A percentile compares a stretch with the other conserved stretches of the same genome.
Evolutionary conservation across 345 rosid species (phyloP).

Genomic region (Tarenaya hassleriana): DNA sequence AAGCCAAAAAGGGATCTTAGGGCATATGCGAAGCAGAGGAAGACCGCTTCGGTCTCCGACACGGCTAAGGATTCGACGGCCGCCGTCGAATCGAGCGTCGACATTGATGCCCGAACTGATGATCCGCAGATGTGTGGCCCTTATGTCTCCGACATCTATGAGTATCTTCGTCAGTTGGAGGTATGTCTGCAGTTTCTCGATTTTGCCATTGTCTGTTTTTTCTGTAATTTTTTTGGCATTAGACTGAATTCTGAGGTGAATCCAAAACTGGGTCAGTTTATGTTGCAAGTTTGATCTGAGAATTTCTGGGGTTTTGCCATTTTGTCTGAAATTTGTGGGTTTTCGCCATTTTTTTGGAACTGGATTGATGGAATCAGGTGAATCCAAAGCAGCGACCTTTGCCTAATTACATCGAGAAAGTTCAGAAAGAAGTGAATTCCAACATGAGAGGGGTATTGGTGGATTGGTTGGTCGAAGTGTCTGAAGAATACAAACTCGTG

Average conservation of each 20-base stretch:
- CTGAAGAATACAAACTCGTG: conserved; percentile 65
- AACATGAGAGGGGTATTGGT: conserved; percentile 73
- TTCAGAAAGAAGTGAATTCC: conserved; percentile 56
- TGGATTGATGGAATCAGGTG: conserved; percentile 28
- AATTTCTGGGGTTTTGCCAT: neutral
- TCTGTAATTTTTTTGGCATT: too few species aligned
- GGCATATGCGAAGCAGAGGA: conserved; percentile 21
- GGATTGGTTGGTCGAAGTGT: conserved; percentile 89
- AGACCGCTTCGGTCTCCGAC: neutral
- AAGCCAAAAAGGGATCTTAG: conserved; percentile 18
- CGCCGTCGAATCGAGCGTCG: conserved; percentile 12
- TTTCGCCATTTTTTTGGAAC: too few species aligned
- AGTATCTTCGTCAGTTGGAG: conserved; percentile 53
- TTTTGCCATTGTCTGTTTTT: too few species aligned
- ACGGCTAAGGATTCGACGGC: conserved; percentile 1
- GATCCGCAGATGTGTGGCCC: conserved; percentile 55
- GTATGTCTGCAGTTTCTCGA: conserved; percentile 20
- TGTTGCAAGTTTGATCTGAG: neutral
- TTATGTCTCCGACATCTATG: conserved; percentile 39
- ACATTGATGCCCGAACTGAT: conserved; percentile 28
- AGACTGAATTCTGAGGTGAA: neutral
- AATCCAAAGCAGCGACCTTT: conserved; percentile 55
- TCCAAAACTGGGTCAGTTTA: neutral
- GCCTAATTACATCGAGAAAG: conserved; percentile 57
- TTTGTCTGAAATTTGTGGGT: neutral